Base-by-base conservation (phyloP, 2,329 filamentous ascomycete genomes). In the Alternaria consortialis region DNA sequence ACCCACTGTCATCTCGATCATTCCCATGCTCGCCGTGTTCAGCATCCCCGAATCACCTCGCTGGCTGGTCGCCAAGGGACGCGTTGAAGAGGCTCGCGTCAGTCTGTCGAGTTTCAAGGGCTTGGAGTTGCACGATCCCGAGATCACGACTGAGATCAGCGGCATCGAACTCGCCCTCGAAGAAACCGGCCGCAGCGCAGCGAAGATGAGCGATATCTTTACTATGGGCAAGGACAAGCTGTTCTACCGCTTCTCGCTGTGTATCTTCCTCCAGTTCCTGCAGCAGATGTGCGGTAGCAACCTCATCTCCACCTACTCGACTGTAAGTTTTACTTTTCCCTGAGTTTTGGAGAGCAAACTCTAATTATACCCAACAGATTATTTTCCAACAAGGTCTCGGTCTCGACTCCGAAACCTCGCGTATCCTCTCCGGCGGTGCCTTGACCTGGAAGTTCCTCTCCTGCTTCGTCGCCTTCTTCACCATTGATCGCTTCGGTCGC, bases 31-130 rank as follows among this genome's bases (percentile, higher is more conserved):
- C 0, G 74, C 82, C 2, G 84, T 90, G 27, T 90, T 87, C 86
- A 86, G 88, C 75, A 88, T 92, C 72, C 90, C 90, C 0, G 90
- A 93, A 65, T 90, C 87, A 0, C 90, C 89, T 0, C 82, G 89
- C 2, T 91, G 87, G 85, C 82, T 92, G 0, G 85, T 87, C 64
- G 91, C 91, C 66, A 86, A 85, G 9, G 89, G 87, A 0, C 85
- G 88, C 0, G 83, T 88, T 32, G 85, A 91, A 1, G 90, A 93
- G 72, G 90, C 89, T 0, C 84, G 85, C 17, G 58, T 56, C 6
- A 78, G 72, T 32, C 70, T 84, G 7, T 74, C 81, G 2, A 73
- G 73, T 3, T 75, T 84, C 46, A 79, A 79, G 39, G 81, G 77
- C n/a, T 68, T 78, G 1, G 66, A 77, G 1, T 61, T 71, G 5